phyloP scores from a whole-genome alignment of 2,329 filamentous ascomycete genomes.

The Teratosphaeria pseudoeucalypti region DNA sequence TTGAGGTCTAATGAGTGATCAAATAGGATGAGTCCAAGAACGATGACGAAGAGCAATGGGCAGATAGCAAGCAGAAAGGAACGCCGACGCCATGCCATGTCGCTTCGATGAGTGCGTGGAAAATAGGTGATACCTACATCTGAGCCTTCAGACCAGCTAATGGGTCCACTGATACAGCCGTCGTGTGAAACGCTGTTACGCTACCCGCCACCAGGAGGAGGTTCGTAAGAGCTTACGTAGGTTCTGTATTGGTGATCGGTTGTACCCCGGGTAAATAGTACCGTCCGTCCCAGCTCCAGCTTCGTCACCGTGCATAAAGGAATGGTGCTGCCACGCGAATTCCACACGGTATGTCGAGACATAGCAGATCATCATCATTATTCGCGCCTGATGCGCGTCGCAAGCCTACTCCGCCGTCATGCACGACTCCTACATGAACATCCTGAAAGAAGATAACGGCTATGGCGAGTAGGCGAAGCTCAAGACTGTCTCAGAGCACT shows the following conservation, averaged over 20 bases:
- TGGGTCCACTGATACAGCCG: background rate
- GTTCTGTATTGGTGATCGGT: background rate
- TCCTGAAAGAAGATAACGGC: background rate
- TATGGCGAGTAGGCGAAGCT: background rate
- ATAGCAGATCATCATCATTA: background rate
- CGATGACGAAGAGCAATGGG: background rate
- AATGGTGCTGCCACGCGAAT: background rate
- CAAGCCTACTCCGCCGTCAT: background rate
- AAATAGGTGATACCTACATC: background rate
- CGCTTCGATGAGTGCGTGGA: background rate
- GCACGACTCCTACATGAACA: background rate
- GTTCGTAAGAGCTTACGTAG: background rate
- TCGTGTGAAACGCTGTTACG: no score
- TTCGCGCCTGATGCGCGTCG: background rate
- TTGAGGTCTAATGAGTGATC: background rate
- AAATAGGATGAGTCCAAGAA: background rate
- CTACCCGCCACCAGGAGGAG: no score
- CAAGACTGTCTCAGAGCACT: background rate
- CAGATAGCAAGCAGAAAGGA: background rate
- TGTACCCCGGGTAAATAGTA: background rate
- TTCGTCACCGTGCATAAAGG: background rate
- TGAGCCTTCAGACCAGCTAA: background rate
- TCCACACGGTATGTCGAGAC: background rate
- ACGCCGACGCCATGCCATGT: background rate
- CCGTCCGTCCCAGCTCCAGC: background rate